Percentiles rank a stretch among this genome's conserved stretches.
Evolutionary conservation across 805 yeast species (phyloP).

Genomic region (Kodamaea leandrae): DNA sequence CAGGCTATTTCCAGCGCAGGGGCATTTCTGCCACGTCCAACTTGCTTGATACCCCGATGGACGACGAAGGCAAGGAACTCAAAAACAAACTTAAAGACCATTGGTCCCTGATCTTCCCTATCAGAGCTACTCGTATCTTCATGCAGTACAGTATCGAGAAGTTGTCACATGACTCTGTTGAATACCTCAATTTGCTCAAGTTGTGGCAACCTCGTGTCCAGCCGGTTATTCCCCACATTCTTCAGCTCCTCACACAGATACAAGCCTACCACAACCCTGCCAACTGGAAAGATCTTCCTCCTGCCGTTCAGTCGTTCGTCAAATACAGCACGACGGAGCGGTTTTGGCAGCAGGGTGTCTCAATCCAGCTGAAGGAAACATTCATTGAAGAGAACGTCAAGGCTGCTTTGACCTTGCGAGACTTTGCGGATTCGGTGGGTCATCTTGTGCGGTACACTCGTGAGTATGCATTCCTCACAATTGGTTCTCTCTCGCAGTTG

Average conservation of each 20-base stretch:
- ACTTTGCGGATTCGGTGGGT: slow-evolving; percentile 97
- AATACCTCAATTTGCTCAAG: slow-evolving; percentile 63
- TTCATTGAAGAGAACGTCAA: slow-evolving; percentile 91
- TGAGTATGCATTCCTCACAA: slow-evolving; percentile 88
- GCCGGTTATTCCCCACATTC: slow-evolving; percentile 86
- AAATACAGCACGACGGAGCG: slow-evolving; percentile 84
- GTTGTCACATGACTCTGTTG: slow-evolving; percentile 73
- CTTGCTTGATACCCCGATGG: slow-evolving; percentile 77
- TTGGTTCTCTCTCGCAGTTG: slow-evolving; percentile 84
- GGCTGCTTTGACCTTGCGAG: slow-evolving; percentile 90
- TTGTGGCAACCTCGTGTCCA: slow-evolving; percentile 93
- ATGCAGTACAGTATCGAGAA: slow-evolving; percentile 95
- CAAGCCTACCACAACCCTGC: slow-evolving; percentile 93
- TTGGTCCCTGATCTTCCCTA: slow-evolving; percentile 94
- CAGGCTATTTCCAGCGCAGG: slow-evolving; percentile 81
- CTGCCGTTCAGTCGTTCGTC: slow-evolving; percentile 90
- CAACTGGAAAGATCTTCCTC: slow-evolving; percentile 86
- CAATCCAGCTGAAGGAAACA: slow-evolving; percentile 89
- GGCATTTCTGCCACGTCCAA: slow-evolving; percentile 77
- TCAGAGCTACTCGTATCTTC: slow-evolving; percentile 90
- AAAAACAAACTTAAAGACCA: slow-evolving; percentile 79
- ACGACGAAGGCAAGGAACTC: slow-evolving; percentile 76
- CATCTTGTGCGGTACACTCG: slow-evolving; percentile 93
- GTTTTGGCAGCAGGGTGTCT: slow-evolving; percentile 98
- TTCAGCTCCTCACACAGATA: slow-evolving; percentile 83